These are phyloP conservation scores for Pichia sp. DNA, from an alignment of 1,139 yeast species.

Conservation along the genomic window DNA sequence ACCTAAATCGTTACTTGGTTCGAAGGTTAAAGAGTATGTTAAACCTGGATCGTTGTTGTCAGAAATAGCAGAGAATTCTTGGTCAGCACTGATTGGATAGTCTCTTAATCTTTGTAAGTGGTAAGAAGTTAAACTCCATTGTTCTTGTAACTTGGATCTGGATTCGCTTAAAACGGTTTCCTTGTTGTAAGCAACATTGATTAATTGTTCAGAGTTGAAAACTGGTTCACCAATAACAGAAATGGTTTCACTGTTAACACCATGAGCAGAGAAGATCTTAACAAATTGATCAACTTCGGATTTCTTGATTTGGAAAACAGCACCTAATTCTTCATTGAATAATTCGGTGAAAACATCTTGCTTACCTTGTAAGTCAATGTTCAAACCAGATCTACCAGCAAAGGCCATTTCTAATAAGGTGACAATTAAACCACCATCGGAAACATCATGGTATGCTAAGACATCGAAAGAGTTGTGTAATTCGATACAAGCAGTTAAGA, in stretches of 20 bases:
- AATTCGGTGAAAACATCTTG: constrained; percentile 50
- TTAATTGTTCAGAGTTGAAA: constrained; percentile 49
- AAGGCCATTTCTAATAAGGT: constrained; percentile 95
- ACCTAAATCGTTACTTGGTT: constrained; percentile 45
- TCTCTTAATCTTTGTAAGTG: constrained; percentile 91
- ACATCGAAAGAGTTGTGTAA: constrained; percentile 72
- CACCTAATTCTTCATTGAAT: constrained; percentile 95
- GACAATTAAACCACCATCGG: constrained; percentile 94
- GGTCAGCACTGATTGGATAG: constrained; percentile 86
- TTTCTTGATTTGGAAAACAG: constrained; percentile 82
- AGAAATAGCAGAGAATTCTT: constrained; percentile 70
- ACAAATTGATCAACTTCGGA: constrained; percentile 55
- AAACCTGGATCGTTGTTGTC: constrained; percentile 94
- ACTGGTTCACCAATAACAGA: constrained; percentile 66
- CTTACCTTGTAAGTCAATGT: constrained; percentile 35
- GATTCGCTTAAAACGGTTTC: constrained; percentile 47
- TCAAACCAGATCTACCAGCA: constrained; percentile 87
- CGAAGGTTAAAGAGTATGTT: constrained; percentile 71
- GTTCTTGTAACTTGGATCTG: constrained; percentile 73
- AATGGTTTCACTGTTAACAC: constrained; percentile 56
- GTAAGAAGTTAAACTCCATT: constrained; percentile 90
- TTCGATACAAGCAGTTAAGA: constrained; percentile 64
- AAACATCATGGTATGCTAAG: constrained; percentile 91
- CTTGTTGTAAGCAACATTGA: constrained; percentile 50
- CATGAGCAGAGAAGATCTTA: constrained; percentile 51